A percentile compares a stretch with the other conserved stretches of the same genome.
phyloP scores from a whole-genome alignment of 2,329 filamentous ascomycete species.

The Aspergillus brasiliensis region DNA sequence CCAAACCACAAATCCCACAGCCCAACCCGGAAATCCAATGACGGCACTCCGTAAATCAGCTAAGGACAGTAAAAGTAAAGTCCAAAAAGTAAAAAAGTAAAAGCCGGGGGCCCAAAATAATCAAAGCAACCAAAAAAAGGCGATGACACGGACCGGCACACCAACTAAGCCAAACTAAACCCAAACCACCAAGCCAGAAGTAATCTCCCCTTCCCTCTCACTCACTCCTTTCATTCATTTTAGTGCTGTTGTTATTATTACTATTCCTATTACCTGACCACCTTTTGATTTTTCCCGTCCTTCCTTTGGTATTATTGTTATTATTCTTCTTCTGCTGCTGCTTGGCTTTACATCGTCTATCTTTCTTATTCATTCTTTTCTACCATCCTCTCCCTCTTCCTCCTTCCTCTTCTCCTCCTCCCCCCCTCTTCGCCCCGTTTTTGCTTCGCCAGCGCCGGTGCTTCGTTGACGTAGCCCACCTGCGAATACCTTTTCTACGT shows the following conservation, averaged over 20 bases:
- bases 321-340: background rate
- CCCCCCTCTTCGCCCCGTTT: background rate
- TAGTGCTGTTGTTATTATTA: constrained; percentile 1
- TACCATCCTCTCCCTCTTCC: background rate
- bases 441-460: constrained; percentile 26
- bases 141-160: background rate
- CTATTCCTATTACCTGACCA: background rate
- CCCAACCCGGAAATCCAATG: background rate
- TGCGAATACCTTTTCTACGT: constrained; percentile 24
- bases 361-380: background rate
- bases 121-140: background rate
- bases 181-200: background rate
- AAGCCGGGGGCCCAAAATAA: background rate
- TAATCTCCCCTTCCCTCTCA: constrained; percentile 2
- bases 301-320: background rate
- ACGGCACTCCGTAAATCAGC: too few species aligned
- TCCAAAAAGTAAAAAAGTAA: too few species aligned
- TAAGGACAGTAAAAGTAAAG: background rate
- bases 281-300: constrained; percentile 3
- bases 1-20: background rate
- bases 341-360: constrained; percentile 1
- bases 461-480: constrained; percentile 32
- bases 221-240: background rate
- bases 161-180: background rate
- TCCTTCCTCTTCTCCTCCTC: background rate